A percentile compares a stretch with the other conserved stretches of the same genome.
Evolutionary conservation across 768 basidiomycete species (phyloP).

Genomic region (Megacollybia marginata): DNA sequence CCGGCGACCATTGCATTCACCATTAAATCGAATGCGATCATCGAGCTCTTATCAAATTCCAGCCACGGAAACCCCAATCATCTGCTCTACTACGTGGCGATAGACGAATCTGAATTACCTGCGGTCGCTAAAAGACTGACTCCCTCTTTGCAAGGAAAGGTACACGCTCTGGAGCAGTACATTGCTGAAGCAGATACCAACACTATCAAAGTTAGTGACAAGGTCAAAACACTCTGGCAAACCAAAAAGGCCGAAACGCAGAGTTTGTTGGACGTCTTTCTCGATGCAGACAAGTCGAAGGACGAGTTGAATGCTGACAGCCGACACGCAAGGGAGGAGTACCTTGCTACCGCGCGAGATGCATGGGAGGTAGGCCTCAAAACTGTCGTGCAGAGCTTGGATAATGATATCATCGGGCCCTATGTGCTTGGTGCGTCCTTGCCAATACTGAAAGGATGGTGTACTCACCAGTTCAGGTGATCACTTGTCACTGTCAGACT

Average conservation of each 20-base stretch:
- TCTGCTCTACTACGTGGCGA: constrained; percentile 53
- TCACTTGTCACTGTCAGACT: constrained; percentile 73
- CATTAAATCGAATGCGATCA: constrained; percentile 40
- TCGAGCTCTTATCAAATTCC: constrained; percentile 52
- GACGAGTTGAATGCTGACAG: constrained; percentile 31
- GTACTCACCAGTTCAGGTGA: constrained; percentile 45
- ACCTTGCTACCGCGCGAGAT: constrained; percentile 39
- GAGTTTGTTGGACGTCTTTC: constrained; percentile 36
- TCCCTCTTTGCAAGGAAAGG: constrained; percentile 37
- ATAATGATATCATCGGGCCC: constrained; percentile 55
- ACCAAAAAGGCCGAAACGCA: constrained; percentile 42
- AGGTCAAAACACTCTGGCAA: constrained; percentile 56
- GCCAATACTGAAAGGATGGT: not conserved
- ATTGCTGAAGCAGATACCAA: constrained; percentile 45
- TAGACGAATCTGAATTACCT: constrained; percentile 43
- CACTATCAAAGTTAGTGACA: constrained; percentile 47
- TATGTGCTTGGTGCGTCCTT: constrained; percentile 51
- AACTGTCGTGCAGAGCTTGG: constrained; percentile 37
- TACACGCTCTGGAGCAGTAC: constrained; percentile 40
- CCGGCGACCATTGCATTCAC: constrained; percentile 77
- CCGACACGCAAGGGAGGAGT: constrained; percentile 36
- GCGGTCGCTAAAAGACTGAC: constrained; percentile 34
- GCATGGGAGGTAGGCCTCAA: constrained; percentile 48
- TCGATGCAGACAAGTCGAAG: constrained; percentile 32
- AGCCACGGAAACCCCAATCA: constrained; percentile 55